A percentile compares a stretch with the other conserved stretches of the same genome.
Conservation (phyloP, 129 eudicot species). For the Pittosporum tobira region DNA sequence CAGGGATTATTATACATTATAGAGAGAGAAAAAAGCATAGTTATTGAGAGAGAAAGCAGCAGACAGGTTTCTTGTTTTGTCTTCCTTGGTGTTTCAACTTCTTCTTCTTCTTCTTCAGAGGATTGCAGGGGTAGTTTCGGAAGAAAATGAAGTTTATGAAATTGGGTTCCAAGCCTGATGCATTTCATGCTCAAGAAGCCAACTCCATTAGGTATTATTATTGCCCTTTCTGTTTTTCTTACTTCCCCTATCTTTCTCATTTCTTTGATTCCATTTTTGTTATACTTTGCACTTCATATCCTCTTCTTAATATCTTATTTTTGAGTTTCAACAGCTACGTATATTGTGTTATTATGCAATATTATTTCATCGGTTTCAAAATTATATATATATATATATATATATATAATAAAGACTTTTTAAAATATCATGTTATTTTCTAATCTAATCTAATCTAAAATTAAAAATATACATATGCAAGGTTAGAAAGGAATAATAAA, state of each 20-base stretch:
- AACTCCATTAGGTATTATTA: constrained; percentile 44
- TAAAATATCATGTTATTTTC: background rate
- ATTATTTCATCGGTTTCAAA: too few relatives aligned
- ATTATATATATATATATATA: too few relatives aligned
- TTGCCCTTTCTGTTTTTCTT: background rate
- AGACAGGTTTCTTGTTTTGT: constrained; percentile 1
- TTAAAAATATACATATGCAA: too few relatives aligned
- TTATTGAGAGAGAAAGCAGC: background rate
- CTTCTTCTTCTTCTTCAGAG: background rate
- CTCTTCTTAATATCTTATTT: background rate
- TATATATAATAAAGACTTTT: too few relatives aligned
- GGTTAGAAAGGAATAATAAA: too few relatives aligned
- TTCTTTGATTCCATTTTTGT: background rate
- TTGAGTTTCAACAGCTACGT: too few relatives aligned
- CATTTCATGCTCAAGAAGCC: constrained; percentile 56
- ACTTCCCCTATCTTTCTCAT: too few relatives aligned
- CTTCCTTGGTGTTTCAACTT: background rate
- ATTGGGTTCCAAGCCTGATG: constrained; percentile 88
- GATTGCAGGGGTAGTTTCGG: background rate
- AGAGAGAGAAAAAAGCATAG: background rate
- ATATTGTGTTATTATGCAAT: too few relatives aligned
- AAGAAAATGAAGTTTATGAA: constrained; percentile 82
- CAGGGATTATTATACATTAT: background rate
- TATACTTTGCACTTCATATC: background rate
- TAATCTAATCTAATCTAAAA: too few relatives aligned